A percentile compares a stretch with the other conserved stretches of the same genome.
phyloP scores from a whole-genome alignment of 805 yeast species.

The Komagataella kurtzmanii region DNA sequence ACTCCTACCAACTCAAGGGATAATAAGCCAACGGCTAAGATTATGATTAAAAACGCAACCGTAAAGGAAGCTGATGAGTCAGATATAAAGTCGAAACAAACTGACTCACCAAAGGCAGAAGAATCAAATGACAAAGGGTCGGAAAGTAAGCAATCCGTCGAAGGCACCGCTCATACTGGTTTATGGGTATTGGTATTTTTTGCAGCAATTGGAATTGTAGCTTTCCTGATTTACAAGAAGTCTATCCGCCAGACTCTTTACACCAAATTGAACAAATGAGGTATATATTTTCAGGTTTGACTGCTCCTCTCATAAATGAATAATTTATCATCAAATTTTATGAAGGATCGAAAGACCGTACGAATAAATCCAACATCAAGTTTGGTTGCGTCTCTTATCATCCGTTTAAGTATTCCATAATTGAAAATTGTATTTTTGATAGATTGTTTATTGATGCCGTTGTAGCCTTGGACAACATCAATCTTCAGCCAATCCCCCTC shows the following conservation, averaged over 20 bases:
- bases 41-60: constrained; percentile 19
- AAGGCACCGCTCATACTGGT: constrained; percentile 9
- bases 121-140: neutral
- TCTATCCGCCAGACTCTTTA: neutral
- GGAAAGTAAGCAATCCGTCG: constrained; percentile 2
- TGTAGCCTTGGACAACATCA: constrained; percentile 23
- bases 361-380: neutral
- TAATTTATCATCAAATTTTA: constrained; percentile 52
- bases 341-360: constrained; percentile 73
- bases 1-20: constrained; percentile 28
- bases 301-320: constrained; percentile 16
- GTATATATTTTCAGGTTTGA: neutral
- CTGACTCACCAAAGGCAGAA: neutral
- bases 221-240: neutral
- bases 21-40: constrained; percentile 29
- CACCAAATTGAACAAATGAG: neutral
- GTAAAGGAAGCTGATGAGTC: constrained; percentile 3
- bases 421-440: neutral
- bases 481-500: constrained; percentile 29
- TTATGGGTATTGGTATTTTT: neutral
- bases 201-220: neutral
- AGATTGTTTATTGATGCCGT: constrained; percentile 20
- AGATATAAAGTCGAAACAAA: neutral
- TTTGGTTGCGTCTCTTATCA: constrained; percentile 16
- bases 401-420: neutral